Conservation (phyloP, 345 rosid genomes). For the Sapria himalayana region DNA sequence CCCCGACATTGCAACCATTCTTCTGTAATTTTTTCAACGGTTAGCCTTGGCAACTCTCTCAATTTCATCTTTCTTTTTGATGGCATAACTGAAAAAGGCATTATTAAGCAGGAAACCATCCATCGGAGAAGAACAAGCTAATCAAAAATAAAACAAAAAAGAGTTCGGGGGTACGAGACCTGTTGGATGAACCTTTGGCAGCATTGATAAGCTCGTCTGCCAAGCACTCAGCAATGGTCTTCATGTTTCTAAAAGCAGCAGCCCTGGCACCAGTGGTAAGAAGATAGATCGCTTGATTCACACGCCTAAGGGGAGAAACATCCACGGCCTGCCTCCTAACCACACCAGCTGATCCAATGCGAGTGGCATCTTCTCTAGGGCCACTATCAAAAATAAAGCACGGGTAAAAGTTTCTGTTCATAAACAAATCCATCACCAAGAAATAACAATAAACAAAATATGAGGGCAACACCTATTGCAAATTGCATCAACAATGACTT, state of each 20-base stretch:
- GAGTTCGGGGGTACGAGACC: conserved; percentile 15
- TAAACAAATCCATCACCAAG: background rate
- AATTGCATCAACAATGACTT: conserved; percentile 75
- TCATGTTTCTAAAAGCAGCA: conserved; percentile 77
- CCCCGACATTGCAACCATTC: conserved; percentile 2
- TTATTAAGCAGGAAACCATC: background rate
- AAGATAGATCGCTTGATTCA: conserved; percentile 70
- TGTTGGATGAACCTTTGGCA: conserved; percentile 93
- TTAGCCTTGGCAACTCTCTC: conserved; percentile 99
- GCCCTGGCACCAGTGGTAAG: conserved; percentile 92
- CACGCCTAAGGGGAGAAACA: conserved; percentile 84
- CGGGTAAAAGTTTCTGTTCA: background rate
- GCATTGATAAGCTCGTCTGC: conserved; percentile 98
- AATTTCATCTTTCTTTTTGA: conserved; percentile 91
- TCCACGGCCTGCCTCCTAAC: conserved; percentile 96
- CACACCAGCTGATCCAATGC: conserved; percentile 97
- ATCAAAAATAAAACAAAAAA: background rate
- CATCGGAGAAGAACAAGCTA: too few relatives aligned
- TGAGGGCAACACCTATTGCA: conserved; percentile 40
- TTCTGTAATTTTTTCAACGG: conserved; percentile 23
- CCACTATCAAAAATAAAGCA: conserved; percentile 27
- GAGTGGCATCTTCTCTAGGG: conserved; percentile 90
- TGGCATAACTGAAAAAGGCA: conserved; percentile 37
- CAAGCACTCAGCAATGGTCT: conserved; percentile 84
- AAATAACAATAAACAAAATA: background rate